These are phyloP conservation scores for Dendrocalamus latiflorus DNA, from an alignment of 202 grass and related monocot genomes.

Conservation along the genomic window DNA sequence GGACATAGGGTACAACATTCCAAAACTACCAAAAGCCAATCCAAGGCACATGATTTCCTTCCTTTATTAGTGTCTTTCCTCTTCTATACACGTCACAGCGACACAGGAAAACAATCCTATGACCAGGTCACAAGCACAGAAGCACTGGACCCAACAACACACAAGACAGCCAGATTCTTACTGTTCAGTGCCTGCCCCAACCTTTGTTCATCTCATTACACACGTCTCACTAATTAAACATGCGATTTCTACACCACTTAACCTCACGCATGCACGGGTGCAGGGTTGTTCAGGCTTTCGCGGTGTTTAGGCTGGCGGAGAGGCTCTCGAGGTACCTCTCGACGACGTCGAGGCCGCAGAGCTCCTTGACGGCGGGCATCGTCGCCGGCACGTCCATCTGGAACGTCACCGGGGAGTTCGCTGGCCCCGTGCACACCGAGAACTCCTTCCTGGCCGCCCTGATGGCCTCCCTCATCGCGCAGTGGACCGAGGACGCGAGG, in stretches of 20 bases:
- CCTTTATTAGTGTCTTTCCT: too few relatives aligned
- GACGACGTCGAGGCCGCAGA: conserved; percentile 73
- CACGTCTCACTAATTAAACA: neutral
- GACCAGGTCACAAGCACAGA: too few relatives aligned
- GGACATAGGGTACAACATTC: neutral
- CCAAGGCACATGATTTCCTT: too few relatives aligned
- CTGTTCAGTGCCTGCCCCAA: neutral
- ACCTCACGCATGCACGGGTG: neutral
- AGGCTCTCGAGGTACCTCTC: conserved; percentile 68
- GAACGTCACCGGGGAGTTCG: conserved; percentile 41
- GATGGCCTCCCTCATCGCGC: conserved; percentile 86
- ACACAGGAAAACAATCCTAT: too few relatives aligned
- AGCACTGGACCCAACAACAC: too few relatives aligned
- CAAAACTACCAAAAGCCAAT: neutral
- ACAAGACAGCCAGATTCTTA: too few relatives aligned
- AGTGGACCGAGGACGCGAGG: conserved; percentile 78
- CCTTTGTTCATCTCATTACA: neutral
- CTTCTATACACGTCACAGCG: neutral
- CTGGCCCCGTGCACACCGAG: neutral
- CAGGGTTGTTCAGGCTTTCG: conserved; percentile 12
- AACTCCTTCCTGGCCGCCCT: conserved; percentile 63
- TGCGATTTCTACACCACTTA: neutral
- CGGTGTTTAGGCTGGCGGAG: neutral
- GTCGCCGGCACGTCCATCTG: too few relatives aligned
- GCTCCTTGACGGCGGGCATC: conserved; percentile 79